These are phyloP conservation scores for Citrus unshiu DNA, from an alignment of 345 rosid species.

Conservation along the genomic window DNA sequence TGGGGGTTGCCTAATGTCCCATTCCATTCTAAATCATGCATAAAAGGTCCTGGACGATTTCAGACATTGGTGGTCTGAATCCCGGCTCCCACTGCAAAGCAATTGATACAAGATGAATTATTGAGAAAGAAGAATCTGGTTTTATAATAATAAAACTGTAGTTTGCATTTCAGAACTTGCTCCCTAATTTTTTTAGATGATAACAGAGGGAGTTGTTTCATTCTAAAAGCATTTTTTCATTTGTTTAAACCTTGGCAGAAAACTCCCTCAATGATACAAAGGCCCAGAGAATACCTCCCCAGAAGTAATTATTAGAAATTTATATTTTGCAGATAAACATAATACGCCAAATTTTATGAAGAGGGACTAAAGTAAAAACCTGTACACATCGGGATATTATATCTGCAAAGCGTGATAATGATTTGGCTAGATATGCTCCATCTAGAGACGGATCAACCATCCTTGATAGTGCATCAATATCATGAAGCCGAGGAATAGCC, in stretches of 20 bases:
- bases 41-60: slow-evolving; percentile 81
- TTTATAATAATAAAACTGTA: background rate
- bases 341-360: background rate
- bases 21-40: slow-evolving; percentile 45
- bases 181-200: background rate
- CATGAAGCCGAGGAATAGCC: slow-evolving; percentile 88
- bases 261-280: background rate
- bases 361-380: slow-evolving; percentile 31
- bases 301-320: background rate
- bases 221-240: background rate
- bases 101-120: background rate
- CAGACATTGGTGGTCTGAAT: slow-evolving; percentile 82
- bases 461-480: slow-evolving; percentile 72
- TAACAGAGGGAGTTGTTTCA: background rate
- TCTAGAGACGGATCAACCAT: slow-evolving; percentile 81
- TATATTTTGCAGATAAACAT: background rate
- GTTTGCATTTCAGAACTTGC: background rate
- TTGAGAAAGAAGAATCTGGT: background rate
- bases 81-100: slow-evolving; percentile 72
- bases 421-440: slow-evolving; percentile 66
- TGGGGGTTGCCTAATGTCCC: background rate
- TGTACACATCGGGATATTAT: slow-evolving; percentile 86
- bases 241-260: background rate
- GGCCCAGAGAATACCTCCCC: background rate
- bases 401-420: slow-evolving; percentile 92